Conservation (phyloP, 345 rosid genomes). For the Rhodamnia rubescens region DNA sequence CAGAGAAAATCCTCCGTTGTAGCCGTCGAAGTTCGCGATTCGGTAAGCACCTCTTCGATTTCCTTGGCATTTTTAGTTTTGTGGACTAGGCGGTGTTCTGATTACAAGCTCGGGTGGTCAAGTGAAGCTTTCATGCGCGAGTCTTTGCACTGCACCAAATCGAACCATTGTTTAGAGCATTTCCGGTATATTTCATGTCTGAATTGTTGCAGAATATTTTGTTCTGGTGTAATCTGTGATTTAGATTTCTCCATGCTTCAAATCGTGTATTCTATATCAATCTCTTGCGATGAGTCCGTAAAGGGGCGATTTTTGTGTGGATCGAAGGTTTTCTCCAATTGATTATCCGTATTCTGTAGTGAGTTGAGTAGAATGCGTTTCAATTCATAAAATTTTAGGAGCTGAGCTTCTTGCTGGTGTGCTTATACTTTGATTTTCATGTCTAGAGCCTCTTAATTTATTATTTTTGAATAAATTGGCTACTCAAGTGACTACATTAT, state of each 20-base stretch:
- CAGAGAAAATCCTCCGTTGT: neutral
- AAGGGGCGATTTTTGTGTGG: neutral
- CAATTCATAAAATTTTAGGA: neutral
- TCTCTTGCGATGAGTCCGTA: neutral
- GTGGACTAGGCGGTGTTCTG: neutral
- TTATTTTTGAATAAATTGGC: neutral
- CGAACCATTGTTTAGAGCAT: no score
- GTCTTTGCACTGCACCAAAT: no score
- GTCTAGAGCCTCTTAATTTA: neutral
- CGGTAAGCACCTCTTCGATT: neutral
- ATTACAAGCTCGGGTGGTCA: neutral
- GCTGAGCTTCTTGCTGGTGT: neutral
- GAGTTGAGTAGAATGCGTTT: neutral
- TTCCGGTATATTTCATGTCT: no score
- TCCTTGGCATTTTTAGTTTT: neutral
- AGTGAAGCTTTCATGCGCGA: no score
- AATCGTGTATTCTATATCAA: neutral
- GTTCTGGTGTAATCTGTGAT: neutral
- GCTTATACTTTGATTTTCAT: neutral
- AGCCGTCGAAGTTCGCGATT: neutral
- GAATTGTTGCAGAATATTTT: neutral
- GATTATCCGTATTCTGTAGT: neutral
- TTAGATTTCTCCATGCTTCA: neutral
- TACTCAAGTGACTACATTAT: neutral
- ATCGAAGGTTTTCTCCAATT: neutral